These are phyloP conservation scores for Calycina marina DNA, from an alignment of 2,329 filamentous ascomycete species.

Conservation along the genomic window DNA sequence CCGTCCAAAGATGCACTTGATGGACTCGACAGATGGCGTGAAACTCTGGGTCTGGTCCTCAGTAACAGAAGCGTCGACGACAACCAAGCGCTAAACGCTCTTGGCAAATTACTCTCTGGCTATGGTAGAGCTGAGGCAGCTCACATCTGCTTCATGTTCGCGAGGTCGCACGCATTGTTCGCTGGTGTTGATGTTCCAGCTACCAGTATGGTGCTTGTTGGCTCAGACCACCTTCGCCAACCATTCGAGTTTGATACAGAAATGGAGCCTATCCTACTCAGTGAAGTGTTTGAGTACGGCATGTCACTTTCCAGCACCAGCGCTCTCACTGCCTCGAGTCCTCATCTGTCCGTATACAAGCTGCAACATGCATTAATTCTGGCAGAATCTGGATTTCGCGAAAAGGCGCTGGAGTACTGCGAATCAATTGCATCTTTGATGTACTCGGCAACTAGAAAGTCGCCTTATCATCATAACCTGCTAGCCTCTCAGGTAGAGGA, in stretches of 20 bases:
- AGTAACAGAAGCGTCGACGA: conserved; percentile 81
- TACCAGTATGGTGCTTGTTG: conserved; percentile 68
- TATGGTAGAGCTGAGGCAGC: conserved; percentile 87
- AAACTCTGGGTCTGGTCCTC: conserved; percentile 72
- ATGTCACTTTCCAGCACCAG: conserved; percentile 52
- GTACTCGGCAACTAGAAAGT: conserved; percentile 66
- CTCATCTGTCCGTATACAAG: conserved; percentile 84
- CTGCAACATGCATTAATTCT: conserved; percentile 73
- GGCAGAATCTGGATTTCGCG: conserved; percentile 67
- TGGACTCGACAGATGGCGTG: conserved; percentile 85
- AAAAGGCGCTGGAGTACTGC: conserved; percentile 83
- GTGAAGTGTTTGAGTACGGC: conserved; percentile 89
- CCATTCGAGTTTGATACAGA: conserved; percentile 63
- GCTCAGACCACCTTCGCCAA: conserved; percentile 63
- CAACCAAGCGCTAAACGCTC: conserved; percentile 57
- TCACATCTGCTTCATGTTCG: conserved; percentile 88
- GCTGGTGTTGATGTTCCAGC: conserved; percentile 72
- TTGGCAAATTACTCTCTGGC: conserved; percentile 68
- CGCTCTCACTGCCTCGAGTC: conserved; percentile 41
- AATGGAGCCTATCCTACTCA: conserved; percentile 78
- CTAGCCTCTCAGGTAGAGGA: conserved; percentile 71
- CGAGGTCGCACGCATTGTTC: conserved; percentile 54
- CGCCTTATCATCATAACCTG: conserved; percentile 68
- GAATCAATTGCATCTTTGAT: conserved; percentile 67
- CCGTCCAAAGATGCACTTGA: conserved; percentile 59